A percentile compares a stretch with the other conserved stretches of the same genome.
Evolutionary conservation across 2,329 filamentous ascomycete genomes (phyloP).

Genomic region (Calonectria honghensis): DNA sequence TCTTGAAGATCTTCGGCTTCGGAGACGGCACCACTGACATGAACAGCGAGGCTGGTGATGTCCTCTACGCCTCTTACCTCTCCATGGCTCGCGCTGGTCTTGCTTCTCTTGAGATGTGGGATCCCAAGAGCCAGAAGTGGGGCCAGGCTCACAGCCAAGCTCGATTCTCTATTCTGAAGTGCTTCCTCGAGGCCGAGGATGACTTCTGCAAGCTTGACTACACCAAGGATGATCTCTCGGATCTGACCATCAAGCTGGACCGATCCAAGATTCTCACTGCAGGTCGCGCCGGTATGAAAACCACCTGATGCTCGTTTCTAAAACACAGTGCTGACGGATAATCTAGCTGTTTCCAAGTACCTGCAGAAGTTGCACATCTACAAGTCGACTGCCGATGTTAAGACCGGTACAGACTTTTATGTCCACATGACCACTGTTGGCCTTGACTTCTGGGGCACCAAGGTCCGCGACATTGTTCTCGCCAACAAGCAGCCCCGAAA

Average conservation of each 20-base stretch:
- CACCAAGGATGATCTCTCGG: conserved; percentile 82
- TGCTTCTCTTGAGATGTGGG: conserved; percentile 93
- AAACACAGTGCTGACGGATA: conserved; percentile 48
- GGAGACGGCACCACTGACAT: conserved; percentile 86
- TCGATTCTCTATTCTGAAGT: conserved; percentile 89
- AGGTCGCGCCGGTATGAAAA: conserved; percentile 78
- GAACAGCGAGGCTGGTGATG: conserved; percentile 85
- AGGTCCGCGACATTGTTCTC: conserved; percentile 84
- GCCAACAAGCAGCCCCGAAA: conserved; percentile 88
- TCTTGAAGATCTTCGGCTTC: conserved; percentile 93
- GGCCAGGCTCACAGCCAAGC: conserved; percentile 95
- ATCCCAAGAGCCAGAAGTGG: conserved; percentile 93
- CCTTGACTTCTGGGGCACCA: conserved; percentile 87
- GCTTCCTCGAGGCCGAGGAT: conserved; percentile 89
- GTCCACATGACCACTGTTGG: conserved; percentile 89
- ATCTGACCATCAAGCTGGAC: conserved; percentile 88
- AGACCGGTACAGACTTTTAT: conserved; percentile 86
- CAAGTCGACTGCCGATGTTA: conserved; percentile 91
- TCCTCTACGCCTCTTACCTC: conserved; percentile 92
- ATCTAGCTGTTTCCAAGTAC: conserved; percentile 84
- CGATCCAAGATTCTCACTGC: conserved; percentile 89
- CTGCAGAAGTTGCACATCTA: conserved; percentile 94
- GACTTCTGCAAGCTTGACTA: conserved; percentile 90
- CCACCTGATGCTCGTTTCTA: background rate
- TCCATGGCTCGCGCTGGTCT: conserved; percentile 96